A percentile compares a stretch with the other conserved stretches of the same genome.
These are phyloP conservation scores for Raphidocelis subcapitata DNA, from an alignment of 139 green algal species.

Conservation along the genomic window DNA sequence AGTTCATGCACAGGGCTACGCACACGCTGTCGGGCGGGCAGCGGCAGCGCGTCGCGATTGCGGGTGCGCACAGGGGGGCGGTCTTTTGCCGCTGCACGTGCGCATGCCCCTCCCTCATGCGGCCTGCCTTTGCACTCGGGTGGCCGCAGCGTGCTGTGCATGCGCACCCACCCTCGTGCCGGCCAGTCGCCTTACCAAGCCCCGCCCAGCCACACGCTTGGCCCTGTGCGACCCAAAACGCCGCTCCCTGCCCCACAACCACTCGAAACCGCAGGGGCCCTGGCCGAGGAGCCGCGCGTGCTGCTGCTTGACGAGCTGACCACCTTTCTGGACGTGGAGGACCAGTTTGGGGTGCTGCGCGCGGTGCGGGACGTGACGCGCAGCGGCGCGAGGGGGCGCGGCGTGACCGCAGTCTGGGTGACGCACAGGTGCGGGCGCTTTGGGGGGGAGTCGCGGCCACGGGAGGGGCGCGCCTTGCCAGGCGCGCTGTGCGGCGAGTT, in stretches of 20 bases:
- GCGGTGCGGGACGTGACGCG: conserved; percentile 57
- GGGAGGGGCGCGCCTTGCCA: no score
- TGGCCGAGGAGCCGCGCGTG: conserved; percentile 75
- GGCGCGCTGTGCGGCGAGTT: no score
- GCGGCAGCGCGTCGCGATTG: conserved; percentile 96
- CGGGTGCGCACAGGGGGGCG: conserved; percentile 51
- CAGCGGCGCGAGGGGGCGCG: not conserved
- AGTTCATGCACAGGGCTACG: conserved; percentile 68
- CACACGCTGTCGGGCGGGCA: conserved; percentile 94
- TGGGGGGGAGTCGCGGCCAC: not conserved
- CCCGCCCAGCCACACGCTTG: not conserved
- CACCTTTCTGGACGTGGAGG: conserved; percentile 93
- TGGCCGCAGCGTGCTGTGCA: no score
- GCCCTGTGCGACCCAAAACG: not conserved
- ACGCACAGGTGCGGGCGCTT: conserved; percentile 78
- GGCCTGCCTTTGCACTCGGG: no score
- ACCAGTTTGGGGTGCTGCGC: conserved; percentile 81
- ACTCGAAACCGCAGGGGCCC: conserved; percentile 39
- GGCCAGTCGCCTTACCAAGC: no score
- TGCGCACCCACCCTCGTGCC: no score
- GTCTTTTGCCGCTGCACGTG: no score
- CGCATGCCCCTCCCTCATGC: no score
- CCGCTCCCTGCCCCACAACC: not conserved
- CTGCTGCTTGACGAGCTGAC: conserved; percentile 99
- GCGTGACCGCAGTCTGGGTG: conserved; percentile 92